Conservation (phyloP, 2,329 filamentous ascomycete species). For the Fusarium sp. region DNA sequence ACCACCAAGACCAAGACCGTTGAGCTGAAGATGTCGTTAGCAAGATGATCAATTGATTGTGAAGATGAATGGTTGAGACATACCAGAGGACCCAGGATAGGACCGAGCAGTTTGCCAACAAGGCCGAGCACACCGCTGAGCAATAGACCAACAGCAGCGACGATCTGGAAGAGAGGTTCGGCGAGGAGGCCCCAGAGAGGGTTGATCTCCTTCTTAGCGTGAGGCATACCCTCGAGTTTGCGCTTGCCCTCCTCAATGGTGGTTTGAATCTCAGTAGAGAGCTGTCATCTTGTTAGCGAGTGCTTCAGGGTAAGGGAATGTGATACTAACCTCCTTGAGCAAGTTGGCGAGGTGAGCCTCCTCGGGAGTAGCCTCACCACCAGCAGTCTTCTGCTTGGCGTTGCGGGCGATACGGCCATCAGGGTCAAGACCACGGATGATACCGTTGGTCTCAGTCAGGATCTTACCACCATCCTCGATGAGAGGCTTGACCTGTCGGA, state of each 20-base stretch:
- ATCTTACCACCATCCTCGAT: constrained; percentile 87
- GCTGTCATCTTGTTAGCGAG: constrained; percentile 47
- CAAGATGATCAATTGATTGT: not conserved
- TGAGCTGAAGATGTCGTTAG: constrained; percentile 56
- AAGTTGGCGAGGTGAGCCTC: constrained; percentile 85
- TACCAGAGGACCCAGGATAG: constrained; percentile 28
- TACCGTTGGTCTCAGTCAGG: constrained; percentile 84
- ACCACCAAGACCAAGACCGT: constrained; percentile 82
- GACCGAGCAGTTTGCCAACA: constrained; percentile 73
- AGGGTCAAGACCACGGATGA: constrained; percentile 86
- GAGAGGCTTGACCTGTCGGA: constrained; percentile 84
- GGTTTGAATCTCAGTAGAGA: constrained; percentile 80
- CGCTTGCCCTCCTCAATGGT: constrained; percentile 89
- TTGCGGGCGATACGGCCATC: constrained; percentile 85
- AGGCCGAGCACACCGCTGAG: constrained; percentile 84
- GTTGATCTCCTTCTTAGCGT: constrained; percentile 94
- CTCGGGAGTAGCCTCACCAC: constrained; percentile 72
- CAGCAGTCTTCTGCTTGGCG: constrained; percentile 81
- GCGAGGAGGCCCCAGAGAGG: constrained; percentile 84
- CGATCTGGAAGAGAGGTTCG: constrained; percentile 91
- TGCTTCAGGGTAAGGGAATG: not conserved
- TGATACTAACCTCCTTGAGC: constrained; percentile 72
- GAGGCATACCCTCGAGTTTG: constrained; percentile 89
- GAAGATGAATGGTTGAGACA: not conserved
- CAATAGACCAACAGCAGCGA: constrained; percentile 85